Conservation (phyloP, 257 asterid species). For the Gentiana straminea region DNA sequence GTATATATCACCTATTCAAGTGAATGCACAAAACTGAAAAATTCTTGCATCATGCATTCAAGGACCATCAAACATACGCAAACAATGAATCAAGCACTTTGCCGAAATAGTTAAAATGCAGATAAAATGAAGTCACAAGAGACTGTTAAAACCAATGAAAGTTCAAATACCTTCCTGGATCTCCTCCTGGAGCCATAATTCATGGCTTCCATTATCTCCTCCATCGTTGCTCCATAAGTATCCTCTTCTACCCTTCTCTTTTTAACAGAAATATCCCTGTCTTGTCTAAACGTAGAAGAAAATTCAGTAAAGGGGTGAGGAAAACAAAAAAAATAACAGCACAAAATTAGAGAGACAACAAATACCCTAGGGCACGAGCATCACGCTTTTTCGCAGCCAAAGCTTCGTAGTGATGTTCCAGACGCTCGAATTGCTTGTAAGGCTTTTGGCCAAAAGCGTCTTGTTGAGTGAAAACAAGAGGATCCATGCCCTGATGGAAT, state of each 20-base stretch:
- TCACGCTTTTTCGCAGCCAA: slow-evolving; percentile 62
- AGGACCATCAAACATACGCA: too few relatives aligned
- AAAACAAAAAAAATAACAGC: background rate
- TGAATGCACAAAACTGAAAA: too few relatives aligned
- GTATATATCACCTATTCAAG: too few relatives aligned
- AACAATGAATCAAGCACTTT: too few relatives aligned
- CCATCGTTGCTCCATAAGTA: slow-evolving; percentile 39
- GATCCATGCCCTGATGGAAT: slow-evolving; percentile 63
- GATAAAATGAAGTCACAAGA: slow-evolving; percentile 3
- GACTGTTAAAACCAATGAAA: background rate
- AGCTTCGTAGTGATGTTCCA: slow-evolving; percentile 46
- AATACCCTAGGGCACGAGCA: slow-evolving; percentile 18
- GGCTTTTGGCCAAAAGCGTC: slow-evolving; percentile 59
- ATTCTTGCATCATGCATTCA: too few relatives aligned
- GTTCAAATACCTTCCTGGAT: slow-evolving; percentile 51
- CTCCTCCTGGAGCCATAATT: slow-evolving; percentile 46
- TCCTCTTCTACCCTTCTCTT: slow-evolving; percentile 52
- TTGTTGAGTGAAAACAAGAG: slow-evolving; percentile 52
- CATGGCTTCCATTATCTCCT: slow-evolving; percentile 72
- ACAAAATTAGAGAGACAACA: background rate
- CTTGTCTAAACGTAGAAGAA: background rate
- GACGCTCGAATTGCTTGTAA: slow-evolving; percentile 60
- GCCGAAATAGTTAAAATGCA: too few relatives aligned
- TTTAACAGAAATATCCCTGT: slow-evolving; percentile 46
- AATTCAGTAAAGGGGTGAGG: background rate